phyloP scores from a whole-genome alignment of 169 alveolate species.

The Plasmodium malariae region DNA sequence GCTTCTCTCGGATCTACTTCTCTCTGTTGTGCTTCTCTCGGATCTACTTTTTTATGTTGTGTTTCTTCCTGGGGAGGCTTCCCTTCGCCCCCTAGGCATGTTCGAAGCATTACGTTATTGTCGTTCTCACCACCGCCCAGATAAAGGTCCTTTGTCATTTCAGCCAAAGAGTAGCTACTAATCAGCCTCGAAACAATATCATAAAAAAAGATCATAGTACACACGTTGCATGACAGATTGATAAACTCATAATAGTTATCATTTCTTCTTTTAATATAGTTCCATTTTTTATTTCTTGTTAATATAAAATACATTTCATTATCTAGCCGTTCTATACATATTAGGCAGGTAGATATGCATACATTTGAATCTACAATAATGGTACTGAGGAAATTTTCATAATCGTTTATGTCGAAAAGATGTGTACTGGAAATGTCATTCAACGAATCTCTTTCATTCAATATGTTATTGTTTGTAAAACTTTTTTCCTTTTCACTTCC shows the following conservation, averaged over 20 bases:
- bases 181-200: constrained; percentile 5
- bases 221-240: constrained; percentile 56
- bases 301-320: constrained; percentile 23
- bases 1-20: no score
- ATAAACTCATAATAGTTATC: constrained; percentile 12
- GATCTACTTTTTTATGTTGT: neutral
- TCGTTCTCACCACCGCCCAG: no score
- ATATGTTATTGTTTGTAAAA: neutral
- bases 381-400: constrained; percentile 21
- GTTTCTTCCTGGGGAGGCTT: neutral
- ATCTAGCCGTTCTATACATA: constrained; percentile 43
- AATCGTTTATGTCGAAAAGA: constrained; percentile 49
- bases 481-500: neutral
- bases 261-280: constrained; percentile 1
- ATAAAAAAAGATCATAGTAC: constrained; percentile 47
- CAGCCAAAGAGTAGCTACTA: neutral
- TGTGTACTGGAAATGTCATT: neutral
- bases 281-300: constrained; percentile 41
- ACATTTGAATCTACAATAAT: constrained; percentile 45
- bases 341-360: constrained; percentile 41
- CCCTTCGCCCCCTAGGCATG: neutral
- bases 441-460: neutral
- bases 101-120: neutral
- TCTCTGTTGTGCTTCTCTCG: no score
- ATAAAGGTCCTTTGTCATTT: no score